Percentiles rank a stretch among this genome's conserved stretches.
phyloP scores from a whole-genome alignment of 768 basidiomycete genomes.

The Termitomyces sp. region DNA sequence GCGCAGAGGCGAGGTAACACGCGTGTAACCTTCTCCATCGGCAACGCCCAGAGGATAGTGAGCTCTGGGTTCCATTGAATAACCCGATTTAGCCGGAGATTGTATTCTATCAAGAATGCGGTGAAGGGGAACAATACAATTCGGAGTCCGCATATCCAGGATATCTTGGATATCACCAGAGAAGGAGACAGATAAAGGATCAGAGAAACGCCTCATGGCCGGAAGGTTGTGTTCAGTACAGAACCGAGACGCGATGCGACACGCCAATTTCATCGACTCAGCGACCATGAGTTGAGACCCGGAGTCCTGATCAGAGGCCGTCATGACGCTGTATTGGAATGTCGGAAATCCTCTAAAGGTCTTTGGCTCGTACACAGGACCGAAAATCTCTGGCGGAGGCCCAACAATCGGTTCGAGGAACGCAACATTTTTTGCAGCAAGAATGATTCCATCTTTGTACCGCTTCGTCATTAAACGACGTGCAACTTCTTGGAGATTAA shows the following conservation, averaged over 20 bases:
- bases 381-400: conserved; percentile 26
- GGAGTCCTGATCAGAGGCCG: conserved; percentile 17
- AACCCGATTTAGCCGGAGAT: conserved; percentile 31
- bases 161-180: conserved; percentile 39
- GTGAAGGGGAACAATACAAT: conserved; percentile 40
- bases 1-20: conserved; percentile 84
- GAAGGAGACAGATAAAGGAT: conserved; percentile 24
- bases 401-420: conserved; percentile 22
- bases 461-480: conserved; percentile 14
- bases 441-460: conserved; percentile 19
- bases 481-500: conserved; percentile 19
- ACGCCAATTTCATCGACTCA: conserved; percentile 82
- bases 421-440: conserved; percentile 17
- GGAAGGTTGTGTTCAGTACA: conserved; percentile 56
- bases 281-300: conserved; percentile 60
- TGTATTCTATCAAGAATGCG: conserved; percentile 29
- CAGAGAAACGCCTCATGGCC: conserved; percentile 53
- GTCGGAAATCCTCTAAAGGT: conserved; percentile 48
- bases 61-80: conserved; percentile 49
- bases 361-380: conserved; percentile 26
- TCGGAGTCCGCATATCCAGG: conserved; percentile 40
- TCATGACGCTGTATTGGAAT: conserved; percentile 40
- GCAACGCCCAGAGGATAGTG: conserved; percentile 73
- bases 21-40: conserved; percentile 74
- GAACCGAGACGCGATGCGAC: conserved; percentile 72